phyloP scores from a whole-genome alignment of 305 asterid genomes.

The Withania somnifera region DNA sequence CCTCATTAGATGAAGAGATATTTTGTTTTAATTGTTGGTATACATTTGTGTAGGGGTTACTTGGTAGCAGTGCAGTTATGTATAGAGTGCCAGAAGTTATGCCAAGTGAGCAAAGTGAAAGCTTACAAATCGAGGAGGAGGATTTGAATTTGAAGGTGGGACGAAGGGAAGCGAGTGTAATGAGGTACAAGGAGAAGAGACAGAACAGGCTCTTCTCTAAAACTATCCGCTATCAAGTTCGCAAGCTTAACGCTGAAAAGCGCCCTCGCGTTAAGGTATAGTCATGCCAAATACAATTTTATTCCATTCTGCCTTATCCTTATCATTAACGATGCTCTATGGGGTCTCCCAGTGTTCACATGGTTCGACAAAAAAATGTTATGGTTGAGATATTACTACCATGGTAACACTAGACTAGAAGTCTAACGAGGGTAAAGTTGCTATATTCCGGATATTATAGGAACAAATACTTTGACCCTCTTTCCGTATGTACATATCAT shows the following conservation, averaged over 20 bases:
- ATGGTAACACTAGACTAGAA: too few relatives aligned
- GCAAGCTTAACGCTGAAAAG: slow-evolving; percentile 80
- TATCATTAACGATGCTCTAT: too few relatives aligned
- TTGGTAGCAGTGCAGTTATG: slow-evolving; percentile 11
- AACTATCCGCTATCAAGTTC: slow-evolving; percentile 64
- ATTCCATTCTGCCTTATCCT: too few relatives aligned
- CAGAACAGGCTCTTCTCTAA: slow-evolving; percentile 64
- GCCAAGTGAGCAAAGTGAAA: background rate
- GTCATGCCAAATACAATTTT: too few relatives aligned
- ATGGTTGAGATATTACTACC: too few relatives aligned
- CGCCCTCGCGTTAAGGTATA: slow-evolving; percentile 82
- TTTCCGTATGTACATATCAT: background rate
- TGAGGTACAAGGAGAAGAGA: slow-evolving; percentile 80
- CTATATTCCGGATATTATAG: background rate
- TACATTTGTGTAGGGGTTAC: slow-evolving; percentile 10
- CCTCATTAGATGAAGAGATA: too few relatives aligned
- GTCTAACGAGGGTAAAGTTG: too few relatives aligned
- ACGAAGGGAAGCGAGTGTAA: slow-evolving; percentile 65
- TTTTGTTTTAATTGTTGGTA: too few relatives aligned
- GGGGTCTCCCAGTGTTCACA: too few relatives aligned
- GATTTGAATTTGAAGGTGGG: slow-evolving; percentile 18
- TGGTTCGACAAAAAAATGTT: too few relatives aligned
- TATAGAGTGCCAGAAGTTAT: slow-evolving; percentile 46
- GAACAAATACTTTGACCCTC: background rate
- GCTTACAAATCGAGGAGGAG: slow-evolving; percentile 1